Conservation (phyloP, 192 early-diverging fungal genomes). For the Coemansia furcata region DNA sequence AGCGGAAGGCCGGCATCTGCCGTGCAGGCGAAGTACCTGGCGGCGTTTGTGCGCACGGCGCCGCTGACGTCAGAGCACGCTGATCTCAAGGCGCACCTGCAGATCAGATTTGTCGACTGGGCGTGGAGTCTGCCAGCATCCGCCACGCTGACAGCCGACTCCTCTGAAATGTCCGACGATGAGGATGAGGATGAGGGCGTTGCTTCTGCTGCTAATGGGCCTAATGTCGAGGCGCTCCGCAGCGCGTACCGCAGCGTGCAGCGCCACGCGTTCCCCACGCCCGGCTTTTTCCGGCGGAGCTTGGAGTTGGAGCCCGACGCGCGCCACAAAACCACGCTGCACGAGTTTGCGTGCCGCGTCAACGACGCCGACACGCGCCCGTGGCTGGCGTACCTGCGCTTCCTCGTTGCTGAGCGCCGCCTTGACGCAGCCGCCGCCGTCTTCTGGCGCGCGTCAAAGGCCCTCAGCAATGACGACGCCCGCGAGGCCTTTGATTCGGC, state of each 20-base stretch:
- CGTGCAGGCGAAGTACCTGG: conserved; percentile 52
- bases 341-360: conserved; percentile 39
- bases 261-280: conserved; percentile 59
- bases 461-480: conserved; percentile 1
- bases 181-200: conserved; percentile 2
- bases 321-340: conserved; percentile 12
- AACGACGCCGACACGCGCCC: conserved; percentile 12
- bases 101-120: conserved; percentile 61
- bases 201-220: not conserved
- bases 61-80: conserved; percentile 51
- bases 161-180: no score
- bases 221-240: conserved; percentile 53
- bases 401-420: conserved; percentile 11
- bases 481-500: conserved; percentile 10
- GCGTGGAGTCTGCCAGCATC: conserved; percentile 23
- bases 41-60: conserved; percentile 52
- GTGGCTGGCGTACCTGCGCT: conserved; percentile 37
- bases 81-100: conserved; percentile 54
- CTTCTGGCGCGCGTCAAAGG: conserved; percentile 38
- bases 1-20: conserved; percentile 22
- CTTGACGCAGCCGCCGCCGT: conserved; percentile 23
- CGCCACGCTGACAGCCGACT: conserved; percentile 10
- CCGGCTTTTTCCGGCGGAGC: conserved; percentile 61
- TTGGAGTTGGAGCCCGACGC: conserved; percentile 57
- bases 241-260: conserved; percentile 52